These are phyloP conservation scores for Penicillium chermesinum DNA, from an alignment of 495 filamentous ascomycete genomes.

Conservation along the genomic window DNA sequence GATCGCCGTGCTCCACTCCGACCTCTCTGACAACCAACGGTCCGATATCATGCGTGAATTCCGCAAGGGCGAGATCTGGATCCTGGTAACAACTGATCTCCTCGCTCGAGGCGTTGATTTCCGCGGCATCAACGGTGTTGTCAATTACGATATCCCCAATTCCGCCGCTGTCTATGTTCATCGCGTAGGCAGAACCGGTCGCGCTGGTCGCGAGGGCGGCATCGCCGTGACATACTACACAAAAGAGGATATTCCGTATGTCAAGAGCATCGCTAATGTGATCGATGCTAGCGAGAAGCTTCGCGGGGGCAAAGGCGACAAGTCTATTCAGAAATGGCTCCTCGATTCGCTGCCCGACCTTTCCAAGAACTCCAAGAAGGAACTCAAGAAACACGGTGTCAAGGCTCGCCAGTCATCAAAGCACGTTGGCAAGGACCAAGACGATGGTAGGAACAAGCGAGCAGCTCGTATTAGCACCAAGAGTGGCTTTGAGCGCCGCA, in stretches of 20 bases:
- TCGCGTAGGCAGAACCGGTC: slow-evolving; percentile 84
- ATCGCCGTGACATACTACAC: slow-evolving; percentile 94
- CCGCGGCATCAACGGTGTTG: slow-evolving; percentile 80
- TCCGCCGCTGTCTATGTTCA: slow-evolving; percentile 88
- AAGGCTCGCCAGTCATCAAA: slow-evolving; percentile 57
- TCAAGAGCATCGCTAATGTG: slow-evolving; percentile 89
- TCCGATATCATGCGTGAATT: slow-evolving; percentile 81
- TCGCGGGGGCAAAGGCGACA: slow-evolving; percentile 36
- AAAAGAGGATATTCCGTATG: slow-evolving; percentile 83
- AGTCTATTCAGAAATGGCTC: slow-evolving; percentile 75
- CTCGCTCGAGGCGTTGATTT: slow-evolving; percentile 90
- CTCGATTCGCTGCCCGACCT: slow-evolving; percentile 80
- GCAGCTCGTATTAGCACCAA: slow-evolving; percentile 78
- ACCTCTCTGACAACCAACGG: slow-evolving; percentile 70
- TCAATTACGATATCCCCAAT: slow-evolving; percentile 94
- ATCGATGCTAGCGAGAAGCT: slow-evolving; percentile 76
- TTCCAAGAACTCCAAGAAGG: slow-evolving; percentile 74
- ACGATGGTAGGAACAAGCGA: slow-evolving; percentile 32
- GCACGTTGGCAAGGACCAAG: slow-evolving; percentile 32
- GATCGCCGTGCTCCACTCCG: slow-evolving; percentile 85
- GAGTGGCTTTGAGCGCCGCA: slow-evolving; percentile 77
- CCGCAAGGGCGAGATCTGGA: slow-evolving; percentile 89
- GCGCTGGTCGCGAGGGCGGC: slow-evolving; percentile 82
- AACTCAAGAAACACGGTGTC: slow-evolving; percentile 76
- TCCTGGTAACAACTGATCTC: slow-evolving; percentile 91